Base-by-base conservation (phyloP, 1,139 yeast species). In the Taphrina sp. region DNA sequence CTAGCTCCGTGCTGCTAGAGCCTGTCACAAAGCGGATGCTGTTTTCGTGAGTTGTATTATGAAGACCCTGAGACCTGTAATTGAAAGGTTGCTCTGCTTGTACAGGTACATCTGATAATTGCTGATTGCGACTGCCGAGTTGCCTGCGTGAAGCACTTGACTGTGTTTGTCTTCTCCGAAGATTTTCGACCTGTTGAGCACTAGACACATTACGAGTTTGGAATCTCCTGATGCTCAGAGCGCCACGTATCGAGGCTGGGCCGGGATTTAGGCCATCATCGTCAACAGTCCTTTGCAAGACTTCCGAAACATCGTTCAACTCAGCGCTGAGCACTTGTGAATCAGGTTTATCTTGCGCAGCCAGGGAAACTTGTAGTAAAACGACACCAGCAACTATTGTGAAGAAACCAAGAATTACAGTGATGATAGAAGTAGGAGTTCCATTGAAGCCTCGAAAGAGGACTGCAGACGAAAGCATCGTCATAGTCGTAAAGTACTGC, bases 391-490 rank as follows among this genome's bases (percentile, higher is more conserved):
- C 53, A 23, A 42, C 56, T 7, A 59, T 56, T 23, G 39, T 44
- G 17, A 58, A 38, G 33, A 59, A 59, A 16, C 61, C 61, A 12
- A 59, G 29, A 16, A 59, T 34, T 20, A 59, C 56, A 12, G 56
- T 56, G 16, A 42, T 58, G 35, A 59, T 59, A 20, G 41, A 23
- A 17, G 49, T 57, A 5, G 49, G 46, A 12, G 60, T 41, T n/a
- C 60, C 61, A 8, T 57, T 39, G 49, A 59, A 59, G 17, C 61
- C 61, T 19, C 39, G 51, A 36, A 59, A 59, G 22, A 59, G 42
- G 3, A 59, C 60, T 12, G 61, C 61, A 7, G 61, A 59, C 3
- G 60, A 41, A 35, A 59, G 19, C 29, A 59, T 59, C 5, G 61
- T 59, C 54, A 52, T 45, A 8, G 58, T 44, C 7, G 61, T 59